Evolutionary conservation across 169 alveolate species (phyloP).

Genomic region (Babesia ovis): DNA sequence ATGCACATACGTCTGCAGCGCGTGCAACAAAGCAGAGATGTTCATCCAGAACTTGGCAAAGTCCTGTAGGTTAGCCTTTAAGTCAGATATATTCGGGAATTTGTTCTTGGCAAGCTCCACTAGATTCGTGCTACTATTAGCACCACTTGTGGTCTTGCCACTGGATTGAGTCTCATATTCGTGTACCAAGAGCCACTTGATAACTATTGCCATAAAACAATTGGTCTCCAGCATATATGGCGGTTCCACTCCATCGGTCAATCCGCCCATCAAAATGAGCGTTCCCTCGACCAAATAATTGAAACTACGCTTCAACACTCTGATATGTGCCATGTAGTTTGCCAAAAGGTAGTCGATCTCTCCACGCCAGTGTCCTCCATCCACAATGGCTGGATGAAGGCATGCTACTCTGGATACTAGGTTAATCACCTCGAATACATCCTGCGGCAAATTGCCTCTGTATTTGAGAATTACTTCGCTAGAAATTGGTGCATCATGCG

Average conservation of each 20-base stretch:
- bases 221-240: conserved; percentile 38
- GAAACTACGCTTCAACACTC: conserved; percentile 66
- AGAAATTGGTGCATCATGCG: conserved; percentile 64
- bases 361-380: conserved; percentile 46
- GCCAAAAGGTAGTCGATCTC: conserved; percentile 68
- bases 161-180: conserved; percentile 2
- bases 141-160: too few relatives aligned
- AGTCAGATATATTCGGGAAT: conserved; percentile 52
- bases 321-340: conserved; percentile 70
- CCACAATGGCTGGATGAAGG: conserved; percentile 41
- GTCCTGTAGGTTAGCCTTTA: conserved; percentile 35
- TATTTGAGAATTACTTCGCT: conserved; percentile 49
- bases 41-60: conserved; percentile 53
- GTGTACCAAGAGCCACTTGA: conserved; percentile 29
- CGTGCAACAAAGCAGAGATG: conserved; percentile 29
- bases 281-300: conserved; percentile 71
- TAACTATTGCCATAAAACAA: conserved; percentile 43
- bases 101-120: conserved; percentile 5
- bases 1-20: conserved; percentile 38
- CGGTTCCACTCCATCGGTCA: conserved; percentile 51
- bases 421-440: conserved; percentile 25
- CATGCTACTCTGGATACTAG: conserved; percentile 70
- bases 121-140: not conserved
- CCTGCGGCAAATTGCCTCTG: conserved; percentile 16
- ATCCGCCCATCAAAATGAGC: conserved; percentile 39